Percentiles rank a stretch among this genome's conserved stretches.
These are phyloP conservation scores for Pilatotrama ljubarskyi DNA, from an alignment of 768 basidiomycete species.

Conservation along the genomic window DNA sequence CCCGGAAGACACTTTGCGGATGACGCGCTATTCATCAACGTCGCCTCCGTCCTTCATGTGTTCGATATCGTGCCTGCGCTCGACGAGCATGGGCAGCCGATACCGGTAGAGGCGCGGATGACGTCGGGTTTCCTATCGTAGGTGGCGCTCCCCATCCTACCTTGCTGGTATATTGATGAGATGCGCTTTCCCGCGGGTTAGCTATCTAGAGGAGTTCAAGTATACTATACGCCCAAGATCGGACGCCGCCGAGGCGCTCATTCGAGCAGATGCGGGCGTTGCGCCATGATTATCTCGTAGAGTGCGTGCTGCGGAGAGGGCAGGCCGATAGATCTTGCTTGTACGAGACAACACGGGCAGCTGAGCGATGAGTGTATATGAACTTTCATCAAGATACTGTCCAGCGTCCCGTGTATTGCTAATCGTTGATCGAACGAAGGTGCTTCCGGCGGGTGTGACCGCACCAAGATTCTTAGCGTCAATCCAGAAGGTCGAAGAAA, in stretches of 20 bases:
- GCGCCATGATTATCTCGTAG: background rate
- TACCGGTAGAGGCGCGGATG: background rate
- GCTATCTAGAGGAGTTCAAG: background rate
- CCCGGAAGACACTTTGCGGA: slow-evolving; percentile 19
- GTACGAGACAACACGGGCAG: too few relatives aligned
- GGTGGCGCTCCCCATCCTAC: background rate
- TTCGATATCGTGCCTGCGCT: slow-evolving; percentile 16
- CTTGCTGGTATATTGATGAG: background rate
- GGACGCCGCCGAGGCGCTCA: background rate
- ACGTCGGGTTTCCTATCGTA: slow-evolving; percentile 15
- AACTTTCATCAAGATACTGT: too few relatives aligned
- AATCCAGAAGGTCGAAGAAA: too few relatives aligned
- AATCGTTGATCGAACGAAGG: too few relatives aligned
- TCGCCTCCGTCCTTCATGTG: slow-evolving; percentile 16
- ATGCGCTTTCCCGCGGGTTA: background rate
- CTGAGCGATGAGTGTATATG: too few relatives aligned
- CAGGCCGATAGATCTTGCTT: too few relatives aligned
- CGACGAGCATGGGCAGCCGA: slow-evolving; percentile 11
- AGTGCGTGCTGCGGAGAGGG: too few relatives aligned
- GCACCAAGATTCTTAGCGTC: too few relatives aligned
- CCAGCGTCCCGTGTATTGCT: too few relatives aligned
- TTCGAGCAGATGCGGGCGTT: background rate
- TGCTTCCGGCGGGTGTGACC: too few relatives aligned
- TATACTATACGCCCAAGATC: background rate
- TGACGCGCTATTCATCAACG: slow-evolving; percentile 14